phyloP scores from a whole-genome alignment of 768 basidiomycete genomes.

The Panellus pusillus region DNA sequence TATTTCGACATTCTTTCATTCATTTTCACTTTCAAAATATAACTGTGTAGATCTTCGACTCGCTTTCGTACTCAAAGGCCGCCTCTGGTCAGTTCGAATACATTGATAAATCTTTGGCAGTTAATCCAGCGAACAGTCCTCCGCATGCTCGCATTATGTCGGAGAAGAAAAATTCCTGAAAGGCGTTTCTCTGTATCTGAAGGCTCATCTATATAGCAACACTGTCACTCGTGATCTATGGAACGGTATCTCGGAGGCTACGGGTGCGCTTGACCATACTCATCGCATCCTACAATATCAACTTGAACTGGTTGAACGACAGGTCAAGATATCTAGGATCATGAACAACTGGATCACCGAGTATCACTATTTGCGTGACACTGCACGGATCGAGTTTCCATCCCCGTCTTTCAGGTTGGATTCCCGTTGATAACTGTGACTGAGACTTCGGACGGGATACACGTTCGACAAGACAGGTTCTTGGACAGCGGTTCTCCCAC shows the following conservation, averaged over 20 bases:
- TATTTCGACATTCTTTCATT: not conserved
- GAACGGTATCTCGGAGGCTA: slow-evolving; percentile 78
- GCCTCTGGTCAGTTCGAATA: slow-evolving; percentile 53
- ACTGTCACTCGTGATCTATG: slow-evolving; percentile 85
- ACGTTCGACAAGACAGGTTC: slow-evolving; percentile 88
- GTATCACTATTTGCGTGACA: slow-evolving; percentile 29
- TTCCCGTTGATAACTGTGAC: slow-evolving; percentile 91
- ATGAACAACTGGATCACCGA: slow-evolving; percentile 93
- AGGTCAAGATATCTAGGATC: slow-evolving; percentile 70
- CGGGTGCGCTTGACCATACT: slow-evolving; percentile 36
- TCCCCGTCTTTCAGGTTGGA: slow-evolving; percentile 39
- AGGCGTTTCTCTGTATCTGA: slow-evolving; percentile 89
- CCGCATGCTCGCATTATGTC: slow-evolving; percentile 89
- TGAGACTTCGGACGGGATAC: slow-evolving; percentile 69
- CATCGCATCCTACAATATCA: not conserved
- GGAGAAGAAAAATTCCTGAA: slow-evolving; percentile 87
- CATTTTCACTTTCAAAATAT: not conserved
- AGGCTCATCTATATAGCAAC: slow-evolving; percentile 83
- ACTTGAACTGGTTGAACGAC: not conserved
- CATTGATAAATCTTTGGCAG: not conserved
- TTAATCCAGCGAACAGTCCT: slow-evolving; percentile 51
- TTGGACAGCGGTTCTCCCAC: slow-evolving; percentile 78
- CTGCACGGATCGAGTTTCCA: slow-evolving; percentile 11
- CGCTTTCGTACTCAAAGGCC: slow-evolving; percentile 82
- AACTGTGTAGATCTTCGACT: slow-evolving; percentile 74